A percentile compares a stretch with the other conserved stretches of the same genome.
Evolutionary conservation across 352 stramenopile genomes (phyloP).

Genomic region (Phytophthora boehmeriae): DNA sequence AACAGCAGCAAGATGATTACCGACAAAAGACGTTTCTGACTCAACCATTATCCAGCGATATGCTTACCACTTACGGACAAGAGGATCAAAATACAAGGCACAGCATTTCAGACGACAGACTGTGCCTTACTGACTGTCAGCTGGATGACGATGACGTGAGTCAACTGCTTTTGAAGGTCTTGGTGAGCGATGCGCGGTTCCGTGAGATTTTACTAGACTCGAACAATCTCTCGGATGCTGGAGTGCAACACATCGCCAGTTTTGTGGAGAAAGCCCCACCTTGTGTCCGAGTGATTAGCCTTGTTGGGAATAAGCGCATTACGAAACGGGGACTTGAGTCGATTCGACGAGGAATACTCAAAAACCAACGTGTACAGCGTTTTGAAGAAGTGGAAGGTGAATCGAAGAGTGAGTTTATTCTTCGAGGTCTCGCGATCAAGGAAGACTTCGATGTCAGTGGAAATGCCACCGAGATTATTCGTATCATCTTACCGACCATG

Average conservation of each 20-base stretch:
- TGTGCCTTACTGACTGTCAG: constrained; percentile 33
- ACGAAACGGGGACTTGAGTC: constrained; percentile 36
- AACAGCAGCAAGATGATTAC: constrained; percentile 27
- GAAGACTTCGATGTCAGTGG: constrained; percentile 22
- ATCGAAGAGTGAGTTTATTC: constrained; percentile 1
- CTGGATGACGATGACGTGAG: constrained; percentile 49
- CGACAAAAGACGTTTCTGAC: constrained; percentile 57
- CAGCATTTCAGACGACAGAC: constrained; percentile 4
- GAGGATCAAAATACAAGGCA: not conserved
- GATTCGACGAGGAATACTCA: constrained; percentile 34
- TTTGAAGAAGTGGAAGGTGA: constrained; percentile 15
- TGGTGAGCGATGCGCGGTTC: constrained; percentile 37
- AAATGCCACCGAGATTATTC: constrained; percentile 21
- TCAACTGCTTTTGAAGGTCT: constrained; percentile 48
- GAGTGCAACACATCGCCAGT: constrained; percentile 38
- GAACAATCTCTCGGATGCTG: constrained; percentile 49
- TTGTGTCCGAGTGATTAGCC: constrained; percentile 35
- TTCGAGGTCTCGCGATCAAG: constrained; percentile 20
- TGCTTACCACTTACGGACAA: constrained; percentile 36
- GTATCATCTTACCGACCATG: constrained; percentile 15
- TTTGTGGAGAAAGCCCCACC: constrained; percentile 45
- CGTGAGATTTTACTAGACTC: constrained; percentile 41
- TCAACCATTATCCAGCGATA: constrained; percentile 44
- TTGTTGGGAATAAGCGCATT: constrained; percentile 38
- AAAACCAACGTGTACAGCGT: constrained; percentile 38